Percentiles rank a stretch among this genome's conserved stretches.
phyloP scores from a whole-genome alignment of 2,329 filamentous ascomycete species.

The Talaromyces sp. region DNA sequence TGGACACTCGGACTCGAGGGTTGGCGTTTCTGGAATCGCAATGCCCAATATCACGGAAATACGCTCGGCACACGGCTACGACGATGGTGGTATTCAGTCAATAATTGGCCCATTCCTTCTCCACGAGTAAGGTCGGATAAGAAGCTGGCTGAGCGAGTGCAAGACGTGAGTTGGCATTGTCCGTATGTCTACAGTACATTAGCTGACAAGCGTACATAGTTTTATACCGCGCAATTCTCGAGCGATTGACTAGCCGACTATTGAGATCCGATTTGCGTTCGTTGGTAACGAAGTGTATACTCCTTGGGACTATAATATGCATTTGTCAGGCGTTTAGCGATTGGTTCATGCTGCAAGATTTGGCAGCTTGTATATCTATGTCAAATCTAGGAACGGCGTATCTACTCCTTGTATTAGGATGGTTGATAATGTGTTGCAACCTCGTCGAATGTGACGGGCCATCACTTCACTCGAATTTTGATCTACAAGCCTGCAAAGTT shows the following conservation, averaged over 20 bases:
- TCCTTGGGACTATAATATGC: not conserved
- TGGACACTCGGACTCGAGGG: constrained; percentile 82
- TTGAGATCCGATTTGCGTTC: not conserved
- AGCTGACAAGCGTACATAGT: constrained; percentile 2
- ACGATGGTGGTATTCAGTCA: constrained; percentile 93
- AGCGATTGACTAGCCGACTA: constrained; percentile 17
- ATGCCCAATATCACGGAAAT: constrained; percentile 70
- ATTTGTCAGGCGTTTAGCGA: constrained; percentile 3
- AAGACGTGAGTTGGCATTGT: constrained; percentile 39
- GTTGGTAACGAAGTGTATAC: not conserved
- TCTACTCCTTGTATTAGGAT: not conserved
- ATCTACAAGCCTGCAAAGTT: not conserved
- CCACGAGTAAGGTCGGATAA: constrained; percentile 16
- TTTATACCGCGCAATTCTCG: constrained; percentile 17
- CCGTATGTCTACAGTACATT: not conserved
- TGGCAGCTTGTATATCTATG: constrained; percentile 10
- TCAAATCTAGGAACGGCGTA: not conserved
- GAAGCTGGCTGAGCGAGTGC: constrained; percentile 12
- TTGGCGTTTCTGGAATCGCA: constrained; percentile 86
- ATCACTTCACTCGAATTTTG: not conserved
- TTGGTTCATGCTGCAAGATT: not conserved
- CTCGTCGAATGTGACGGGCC: not conserved
- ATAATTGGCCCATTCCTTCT: constrained; percentile 75
- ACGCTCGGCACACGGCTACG: constrained; percentile 72
- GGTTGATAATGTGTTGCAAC: not conserved